These are phyloP conservation scores for Parafenestella ontariensis DNA, from an alignment of 2,329 filamentous ascomycete species.

Conservation along the genomic window DNA sequence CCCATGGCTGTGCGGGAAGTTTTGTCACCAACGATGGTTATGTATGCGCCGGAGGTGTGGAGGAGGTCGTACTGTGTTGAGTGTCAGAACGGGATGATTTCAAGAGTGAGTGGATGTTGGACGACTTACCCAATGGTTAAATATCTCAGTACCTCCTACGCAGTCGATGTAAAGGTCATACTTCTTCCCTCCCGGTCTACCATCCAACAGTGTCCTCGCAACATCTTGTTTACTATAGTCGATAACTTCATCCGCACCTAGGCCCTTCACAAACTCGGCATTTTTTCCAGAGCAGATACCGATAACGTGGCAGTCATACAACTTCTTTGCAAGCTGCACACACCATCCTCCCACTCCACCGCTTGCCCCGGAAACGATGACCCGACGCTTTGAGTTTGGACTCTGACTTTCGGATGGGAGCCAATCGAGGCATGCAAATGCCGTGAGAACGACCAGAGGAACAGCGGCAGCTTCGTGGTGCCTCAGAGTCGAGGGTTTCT, in stretches of 20 bases:
- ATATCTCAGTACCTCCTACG: slow-evolving; percentile 58
- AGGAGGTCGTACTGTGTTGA: slow-evolving; percentile 23
- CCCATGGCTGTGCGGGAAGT: slow-evolving; percentile 49
- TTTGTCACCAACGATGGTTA: slow-evolving; percentile 51
- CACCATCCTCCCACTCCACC: slow-evolving; percentile 43
- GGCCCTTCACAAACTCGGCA: slow-evolving; percentile 52
- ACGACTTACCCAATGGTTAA: slow-evolving; percentile 35
- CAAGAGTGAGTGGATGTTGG: background rate
- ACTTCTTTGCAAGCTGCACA: slow-evolving; percentile 50
- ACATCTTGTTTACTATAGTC: slow-evolving; percentile 44
- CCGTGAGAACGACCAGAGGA: slow-evolving; percentile 50
- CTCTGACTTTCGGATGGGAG: slow-evolving; percentile 19
- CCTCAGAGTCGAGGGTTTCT: slow-evolving; percentile 26
- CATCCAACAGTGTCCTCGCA: slow-evolving; percentile 39
- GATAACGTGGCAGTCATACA: slow-evolving; percentile 52
- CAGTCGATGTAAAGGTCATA: slow-evolving; percentile 59
- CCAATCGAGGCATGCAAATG: slow-evolving; percentile 42
- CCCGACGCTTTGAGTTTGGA: slow-evolving; percentile 19
- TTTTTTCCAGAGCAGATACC: slow-evolving; percentile 60
- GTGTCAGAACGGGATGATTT: background rate
- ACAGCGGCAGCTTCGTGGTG: slow-evolving; percentile 37
- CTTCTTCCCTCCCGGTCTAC: slow-evolving; percentile 40
- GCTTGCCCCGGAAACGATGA: slow-evolving; percentile 40
- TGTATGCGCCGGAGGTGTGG: slow-evolving; percentile 50
- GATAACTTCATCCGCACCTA: slow-evolving; percentile 60